phyloP scores from a whole-genome alignment of 1,139 yeast genomes.

The Candida albicans region DNA sequence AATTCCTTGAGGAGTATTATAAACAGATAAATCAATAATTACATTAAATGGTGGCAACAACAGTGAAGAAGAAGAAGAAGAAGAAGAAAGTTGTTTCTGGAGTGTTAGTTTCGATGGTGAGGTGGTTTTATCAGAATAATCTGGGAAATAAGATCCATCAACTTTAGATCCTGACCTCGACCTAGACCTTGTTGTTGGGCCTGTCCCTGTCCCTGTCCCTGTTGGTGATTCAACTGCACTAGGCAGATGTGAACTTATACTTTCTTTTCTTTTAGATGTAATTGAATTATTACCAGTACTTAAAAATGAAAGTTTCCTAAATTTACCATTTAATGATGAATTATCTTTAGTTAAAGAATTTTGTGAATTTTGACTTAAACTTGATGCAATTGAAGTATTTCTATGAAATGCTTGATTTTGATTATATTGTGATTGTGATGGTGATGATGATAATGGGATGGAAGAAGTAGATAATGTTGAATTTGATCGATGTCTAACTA shows the following conservation, averaged over 20 bases:
- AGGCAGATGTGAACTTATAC: conserved; percentile 5
- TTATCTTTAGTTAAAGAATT: conserved; percentile 1
- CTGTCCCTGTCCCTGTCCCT: conserved; percentile 1
- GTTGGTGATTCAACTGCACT: conserved; percentile 6
- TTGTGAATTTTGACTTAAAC: conserved; percentile 5
- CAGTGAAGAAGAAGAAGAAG: too few relatives aligned
- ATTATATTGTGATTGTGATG: too few relatives aligned
- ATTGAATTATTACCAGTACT: background rate
- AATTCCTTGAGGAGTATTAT: conserved; percentile 29
- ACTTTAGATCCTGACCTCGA: background rate
- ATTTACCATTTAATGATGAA: conserved; percentile 3
- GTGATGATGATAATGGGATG: background rate
- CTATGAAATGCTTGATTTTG: conserved; percentile 12
- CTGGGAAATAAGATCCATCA: conserved; percentile 12
- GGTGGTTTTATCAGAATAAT: background rate
- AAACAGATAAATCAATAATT: conserved; percentile 22
- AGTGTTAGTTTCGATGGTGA: background rate
- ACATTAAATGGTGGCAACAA: conserved; percentile 21
- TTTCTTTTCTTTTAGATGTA: conserved; percentile 7
- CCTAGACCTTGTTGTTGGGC: background rate
- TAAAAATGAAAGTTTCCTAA: conserved; percentile 15
- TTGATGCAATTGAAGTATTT: conserved; percentile 8
- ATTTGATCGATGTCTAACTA: conserved; percentile 10
- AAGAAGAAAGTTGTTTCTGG: too few relatives aligned
- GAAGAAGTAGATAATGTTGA: conserved; percentile 9